phyloP scores from a whole-genome alignment of 2,329 filamentous ascomycete species.

The Exophiala xenobiotica region DNA sequence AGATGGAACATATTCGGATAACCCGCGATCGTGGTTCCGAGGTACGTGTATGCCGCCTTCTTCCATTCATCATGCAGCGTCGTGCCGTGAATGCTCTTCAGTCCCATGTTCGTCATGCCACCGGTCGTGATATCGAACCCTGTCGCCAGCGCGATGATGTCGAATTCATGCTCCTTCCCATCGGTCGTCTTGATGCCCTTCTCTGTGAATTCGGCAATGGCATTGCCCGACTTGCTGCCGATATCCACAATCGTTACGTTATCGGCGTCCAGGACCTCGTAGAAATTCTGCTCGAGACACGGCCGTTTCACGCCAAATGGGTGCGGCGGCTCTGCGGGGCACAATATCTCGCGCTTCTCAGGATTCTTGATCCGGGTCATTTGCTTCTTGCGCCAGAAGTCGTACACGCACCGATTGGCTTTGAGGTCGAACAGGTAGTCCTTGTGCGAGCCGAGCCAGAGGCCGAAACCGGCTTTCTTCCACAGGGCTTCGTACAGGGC shows the following conservation, averaged over 20 bases:
- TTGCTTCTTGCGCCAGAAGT: constrained; percentile 57
- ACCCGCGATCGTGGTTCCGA: constrained; percentile 43
- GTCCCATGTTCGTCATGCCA: constrained; percentile 42
- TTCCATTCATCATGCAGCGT: constrained; percentile 39
- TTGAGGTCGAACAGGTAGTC: constrained; percentile 46
- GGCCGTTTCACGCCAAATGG: constrained; percentile 57
- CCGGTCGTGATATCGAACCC: constrained; percentile 48
- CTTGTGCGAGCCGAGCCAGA: constrained; percentile 52
- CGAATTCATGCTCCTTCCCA: constrained; percentile 41
- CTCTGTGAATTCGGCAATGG: constrained; percentile 43
- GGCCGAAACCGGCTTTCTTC: constrained; percentile 54
- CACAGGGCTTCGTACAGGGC: constrained; percentile 52
- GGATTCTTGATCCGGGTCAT: constrained; percentile 53
- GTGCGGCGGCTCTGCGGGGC: constrained; percentile 53
- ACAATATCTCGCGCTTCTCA: constrained; percentile 51
- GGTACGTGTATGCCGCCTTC: constrained; percentile 38
- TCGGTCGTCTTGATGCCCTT: constrained; percentile 45
- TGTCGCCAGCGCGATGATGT: constrained; percentile 44
- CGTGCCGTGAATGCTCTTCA: constrained; percentile 41
- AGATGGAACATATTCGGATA: constrained; percentile 54
- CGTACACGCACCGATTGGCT: constrained; percentile 54
- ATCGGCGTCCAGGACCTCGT: constrained; percentile 48
- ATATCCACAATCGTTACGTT: constrained; percentile 51
- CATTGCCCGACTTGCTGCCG: constrained; percentile 39
- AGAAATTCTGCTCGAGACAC: constrained; percentile 52